Evolutionary conservation across 1,284 basidiomycete species (phyloP).

Genomic region (Neonothopanus nambi): DNA sequence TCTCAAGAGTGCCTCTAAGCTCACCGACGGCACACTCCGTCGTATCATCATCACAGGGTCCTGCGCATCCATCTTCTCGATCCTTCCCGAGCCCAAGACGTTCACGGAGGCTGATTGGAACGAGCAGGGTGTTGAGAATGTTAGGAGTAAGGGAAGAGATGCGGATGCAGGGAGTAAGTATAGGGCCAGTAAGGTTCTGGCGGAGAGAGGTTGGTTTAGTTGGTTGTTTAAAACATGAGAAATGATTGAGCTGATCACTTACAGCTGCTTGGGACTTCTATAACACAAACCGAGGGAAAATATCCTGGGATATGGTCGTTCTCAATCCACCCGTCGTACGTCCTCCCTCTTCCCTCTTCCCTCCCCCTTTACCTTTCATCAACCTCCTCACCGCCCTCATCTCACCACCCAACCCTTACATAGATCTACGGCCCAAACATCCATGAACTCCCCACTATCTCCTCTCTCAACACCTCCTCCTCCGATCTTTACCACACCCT

Average conservation of each 20-base stretch:
- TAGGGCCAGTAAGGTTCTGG: constrained; percentile 45
- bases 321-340: constrained; percentile 42
- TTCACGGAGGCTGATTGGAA: constrained; percentile 43
- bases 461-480: constrained; percentile 29
- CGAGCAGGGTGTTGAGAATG: too few species aligned
- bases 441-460: constrained; percentile 24
- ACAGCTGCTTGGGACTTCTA: constrained; percentile 48
- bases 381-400: neutral
- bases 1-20: constrained; percentile 35
- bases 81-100: constrained; percentile 26
- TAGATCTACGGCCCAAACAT: constrained; percentile 34
- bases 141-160: constrained; percentile 45
- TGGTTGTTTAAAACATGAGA: too few species aligned
- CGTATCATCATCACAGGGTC: constrained; percentile 70
- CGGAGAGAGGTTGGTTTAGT: constrained; percentile 38
- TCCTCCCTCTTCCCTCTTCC: neutral
- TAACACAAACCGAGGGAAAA: constrained; percentile 34
- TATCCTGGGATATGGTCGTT: constrained; percentile 43
- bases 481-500: constrained; percentile 26
- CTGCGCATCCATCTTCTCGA: constrained; percentile 50
- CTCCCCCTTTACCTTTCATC: neutral
- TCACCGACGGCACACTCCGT: constrained; percentile 45
- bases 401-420: too few species aligned
- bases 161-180: constrained; percentile 37
- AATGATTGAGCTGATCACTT: constrained; percentile 16